Base-by-base conservation (phyloP, 1,139 yeast species). In the Taiozyma sp. region DNA sequence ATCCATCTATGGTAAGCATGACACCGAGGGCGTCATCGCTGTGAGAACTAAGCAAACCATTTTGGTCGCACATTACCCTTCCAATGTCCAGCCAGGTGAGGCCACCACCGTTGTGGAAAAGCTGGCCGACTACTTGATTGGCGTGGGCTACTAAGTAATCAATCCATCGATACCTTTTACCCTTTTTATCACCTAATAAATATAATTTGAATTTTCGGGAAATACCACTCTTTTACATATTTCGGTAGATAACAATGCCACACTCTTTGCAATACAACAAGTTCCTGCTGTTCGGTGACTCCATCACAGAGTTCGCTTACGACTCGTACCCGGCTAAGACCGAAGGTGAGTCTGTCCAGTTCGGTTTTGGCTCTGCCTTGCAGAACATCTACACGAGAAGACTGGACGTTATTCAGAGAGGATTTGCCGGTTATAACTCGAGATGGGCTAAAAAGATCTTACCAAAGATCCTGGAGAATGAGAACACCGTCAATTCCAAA, bases 1-100 rank as follows among this genome's bases (percentile, higher is more conserved):
- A 71, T 86, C 96, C 53, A 86, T 93, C 62, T 91, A 93, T 68
- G 99, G 97, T 60, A 91, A 93, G 75, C 90, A 85, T 59, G 80
- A 79, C 53, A 89, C 85, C 53, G 88, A 86, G 61, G 99, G 99
- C 59, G 78, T 93, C 52, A 73, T 93, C 59, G 87, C 91, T 57
- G 97, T 93, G 48, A 85, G 96, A 76, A 90, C 98, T 53, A 87
- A 83, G 67, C 98, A 91, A 71, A 90, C 98, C 43, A 83, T 93
- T 53, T 73, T 93, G 66, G 73, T 95, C 65, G 97, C 95, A n/a
- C 98, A 93, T 70, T 95, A 93, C 68, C 96, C 97, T 14, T 79
- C 84, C 21, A 89, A 89, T 52, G 84, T 88, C 48, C 95, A 85
- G 67, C 90, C 98, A 34, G 97, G 96, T 60, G 97, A 88, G 66